Conservation (phyloP, 331 rosid species). For the Rosa hybrid region DNA sequence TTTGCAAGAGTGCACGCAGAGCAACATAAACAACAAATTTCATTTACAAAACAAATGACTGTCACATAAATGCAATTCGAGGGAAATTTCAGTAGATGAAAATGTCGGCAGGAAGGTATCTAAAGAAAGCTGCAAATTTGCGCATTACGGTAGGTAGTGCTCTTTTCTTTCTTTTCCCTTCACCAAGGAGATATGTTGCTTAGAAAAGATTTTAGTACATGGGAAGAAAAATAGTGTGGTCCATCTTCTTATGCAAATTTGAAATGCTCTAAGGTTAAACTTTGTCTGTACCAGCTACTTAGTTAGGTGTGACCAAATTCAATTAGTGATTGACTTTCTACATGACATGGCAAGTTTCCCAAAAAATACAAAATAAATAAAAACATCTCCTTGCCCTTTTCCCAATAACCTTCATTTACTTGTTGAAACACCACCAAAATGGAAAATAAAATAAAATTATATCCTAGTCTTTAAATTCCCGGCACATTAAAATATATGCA, state of each 20-base stretch:
- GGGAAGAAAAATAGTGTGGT: not conserved
- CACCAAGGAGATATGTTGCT: not conserved
- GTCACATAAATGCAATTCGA: not conserved
- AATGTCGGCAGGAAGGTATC: not conserved
- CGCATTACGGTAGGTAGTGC: not conserved
- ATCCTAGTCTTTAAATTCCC: not conserved
- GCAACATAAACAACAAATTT: slow-evolving; percentile 16
- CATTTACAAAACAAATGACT: slow-evolving; percentile 7
- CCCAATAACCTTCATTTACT: not conserved
- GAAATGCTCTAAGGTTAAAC: not conserved
- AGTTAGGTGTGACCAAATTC: not conserved
- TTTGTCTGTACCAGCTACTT: not conserved
- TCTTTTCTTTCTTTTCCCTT: not conserved
- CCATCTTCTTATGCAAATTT: not conserved
- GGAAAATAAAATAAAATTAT: not conserved
- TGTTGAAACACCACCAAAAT: not conserved
- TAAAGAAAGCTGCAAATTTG: not conserved
- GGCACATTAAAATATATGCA: not conserved
- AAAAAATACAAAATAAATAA: not conserved
- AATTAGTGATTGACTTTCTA: not conserved
- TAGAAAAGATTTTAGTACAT: not conserved
- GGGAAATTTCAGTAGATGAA: not conserved
- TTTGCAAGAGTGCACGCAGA: not conserved
- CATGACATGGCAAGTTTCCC: not conserved
- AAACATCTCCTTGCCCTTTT: not conserved